Evolutionary conservation across 2,329 filamentous ascomycete species (phyloP).

Genomic region (Arthrobotrys megalospora): DNA sequence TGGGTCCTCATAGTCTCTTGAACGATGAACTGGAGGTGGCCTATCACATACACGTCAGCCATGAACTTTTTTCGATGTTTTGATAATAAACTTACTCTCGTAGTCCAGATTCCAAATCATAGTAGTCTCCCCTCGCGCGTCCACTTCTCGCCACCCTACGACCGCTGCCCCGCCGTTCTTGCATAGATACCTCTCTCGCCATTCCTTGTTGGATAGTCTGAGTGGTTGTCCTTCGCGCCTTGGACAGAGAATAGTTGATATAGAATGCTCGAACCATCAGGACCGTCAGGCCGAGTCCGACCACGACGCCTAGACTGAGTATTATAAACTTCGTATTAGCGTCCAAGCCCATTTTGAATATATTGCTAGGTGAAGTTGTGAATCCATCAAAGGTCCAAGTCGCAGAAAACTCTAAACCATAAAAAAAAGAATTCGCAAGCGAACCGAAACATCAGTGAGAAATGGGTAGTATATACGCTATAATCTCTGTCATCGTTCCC

Average conservation of each 20-base stretch:
- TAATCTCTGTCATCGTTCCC: constrained; percentile 55
- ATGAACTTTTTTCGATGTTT: background rate
- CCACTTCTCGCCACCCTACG: constrained; percentile 53
- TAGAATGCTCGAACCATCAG: constrained; percentile 59
- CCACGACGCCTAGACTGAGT: constrained; percentile 59
- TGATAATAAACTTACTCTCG: constrained; percentile 48
- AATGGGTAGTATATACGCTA: constrained; percentile 54
- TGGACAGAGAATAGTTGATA: constrained; percentile 52
- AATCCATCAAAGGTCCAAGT: constrained; percentile 22
- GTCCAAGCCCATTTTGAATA: constrained; percentile 46
- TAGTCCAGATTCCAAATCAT: constrained; percentile 52
- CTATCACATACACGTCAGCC: constrained; percentile 27
- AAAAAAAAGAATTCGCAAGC: constrained; percentile 37
- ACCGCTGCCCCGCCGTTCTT: constrained; percentile 27
- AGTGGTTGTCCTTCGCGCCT: constrained; percentile 40
- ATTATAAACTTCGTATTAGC: constrained; percentile 56
- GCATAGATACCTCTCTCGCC: constrained; percentile 48
- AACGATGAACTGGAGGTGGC: constrained; percentile 53
- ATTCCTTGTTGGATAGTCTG: constrained; percentile 46
- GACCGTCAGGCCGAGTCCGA: constrained; percentile 58
- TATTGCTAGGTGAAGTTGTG: constrained; percentile 11
- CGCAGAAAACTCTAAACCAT: constrained; percentile 31
- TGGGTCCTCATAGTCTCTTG: constrained; percentile 52
- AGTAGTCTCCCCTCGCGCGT: constrained; percentile 43
- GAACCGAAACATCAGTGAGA: constrained; percentile 24